Evolutionary conservation across 208 protist species (phyloP).

Genomic region (Leishmania major): DNA sequence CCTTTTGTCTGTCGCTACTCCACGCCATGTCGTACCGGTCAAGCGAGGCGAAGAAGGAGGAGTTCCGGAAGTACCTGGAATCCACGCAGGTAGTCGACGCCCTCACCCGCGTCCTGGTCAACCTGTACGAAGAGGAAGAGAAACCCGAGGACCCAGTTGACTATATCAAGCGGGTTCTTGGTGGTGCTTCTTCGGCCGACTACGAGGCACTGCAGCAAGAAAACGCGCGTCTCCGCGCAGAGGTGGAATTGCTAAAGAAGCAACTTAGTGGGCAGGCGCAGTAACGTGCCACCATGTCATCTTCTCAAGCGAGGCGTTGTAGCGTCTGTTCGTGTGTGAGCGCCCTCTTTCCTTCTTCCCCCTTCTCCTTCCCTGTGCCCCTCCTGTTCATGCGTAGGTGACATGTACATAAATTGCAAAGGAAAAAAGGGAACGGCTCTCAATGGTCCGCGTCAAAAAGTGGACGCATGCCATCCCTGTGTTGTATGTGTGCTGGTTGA

Average conservation of each 20-base stretch:
- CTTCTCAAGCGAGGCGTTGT: not conserved
- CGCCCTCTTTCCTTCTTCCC: not conserved
- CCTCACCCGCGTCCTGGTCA: conserved; percentile 92
- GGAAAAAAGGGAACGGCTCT: not conserved
- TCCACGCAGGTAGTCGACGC: conserved; percentile 92
- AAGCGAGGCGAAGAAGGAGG: conserved; percentile 94
- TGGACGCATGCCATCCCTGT: not conserved
- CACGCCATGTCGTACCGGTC: conserved; percentile 89
- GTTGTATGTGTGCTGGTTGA: not conserved
- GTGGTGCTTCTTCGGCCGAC: conserved; percentile 87
- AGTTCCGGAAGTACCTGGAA: conserved; percentile 95
- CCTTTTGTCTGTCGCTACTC: not conserved
- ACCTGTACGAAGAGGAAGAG: conserved; percentile 94
- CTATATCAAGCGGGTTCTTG: conserved; percentile 93
- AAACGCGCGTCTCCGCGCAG: conserved; percentile 80
- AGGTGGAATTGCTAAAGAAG: conserved; percentile 85
- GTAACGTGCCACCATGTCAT: not conserved
- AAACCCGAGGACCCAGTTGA: conserved; percentile 93
- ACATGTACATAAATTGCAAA: conserved; percentile 11
- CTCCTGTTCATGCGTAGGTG: not conserved
- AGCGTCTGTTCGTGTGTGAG: not conserved
- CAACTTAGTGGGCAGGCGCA: conserved; percentile 55
- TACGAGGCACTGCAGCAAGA: conserved; percentile 88
- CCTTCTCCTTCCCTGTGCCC: not conserved
- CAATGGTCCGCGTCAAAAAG: not conserved